phyloP scores from a whole-genome alignment of 495 filamentous ascomycete species.

The Aspergillus mulundensis region DNA sequence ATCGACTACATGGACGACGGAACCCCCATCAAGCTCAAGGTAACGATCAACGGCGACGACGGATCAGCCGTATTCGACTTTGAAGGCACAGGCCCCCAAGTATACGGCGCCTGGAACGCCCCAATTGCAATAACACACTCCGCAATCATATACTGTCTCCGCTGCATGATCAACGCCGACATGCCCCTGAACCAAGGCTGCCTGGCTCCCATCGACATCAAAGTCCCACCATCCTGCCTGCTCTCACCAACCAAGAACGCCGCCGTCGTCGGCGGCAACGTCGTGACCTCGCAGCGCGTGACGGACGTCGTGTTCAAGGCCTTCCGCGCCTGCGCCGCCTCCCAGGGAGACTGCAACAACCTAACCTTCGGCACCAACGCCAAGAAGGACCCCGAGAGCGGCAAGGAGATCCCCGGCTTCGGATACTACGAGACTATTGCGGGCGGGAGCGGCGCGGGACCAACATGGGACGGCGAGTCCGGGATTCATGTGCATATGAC shows the following conservation, averaged over 20 bases:
- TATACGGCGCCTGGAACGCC: constrained; percentile 93
- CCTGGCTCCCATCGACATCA: constrained; percentile 79
- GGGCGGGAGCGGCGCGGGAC: constrained; percentile 84
- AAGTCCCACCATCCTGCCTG: constrained; percentile 77
- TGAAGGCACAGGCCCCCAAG: constrained; percentile 76
- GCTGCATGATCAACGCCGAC: constrained; percentile 87
- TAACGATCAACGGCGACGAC: constrained; percentile 77
- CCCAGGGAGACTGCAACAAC: constrained; percentile 92
- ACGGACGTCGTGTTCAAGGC: constrained; percentile 92
- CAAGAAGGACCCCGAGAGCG: constrained; percentile 63
- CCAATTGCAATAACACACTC: constrained; percentile 91
- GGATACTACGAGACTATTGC: constrained; percentile 99
- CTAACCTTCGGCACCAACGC: constrained; percentile 46
- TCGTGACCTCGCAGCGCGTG: constrained; percentile 85
- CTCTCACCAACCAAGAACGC: constrained; percentile 82
- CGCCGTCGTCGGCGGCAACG: constrained; percentile 94
- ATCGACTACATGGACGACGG: constrained; percentile 97
- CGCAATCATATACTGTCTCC: constrained; percentile 94
- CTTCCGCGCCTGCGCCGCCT: constrained; percentile 85
- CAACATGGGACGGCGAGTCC: constrained; percentile 80
- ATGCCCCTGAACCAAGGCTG: constrained; percentile 98
- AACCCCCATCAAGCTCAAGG: constrained; percentile 76
- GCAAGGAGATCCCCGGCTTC: constrained; percentile 79
- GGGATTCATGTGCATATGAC: constrained; percentile 98
- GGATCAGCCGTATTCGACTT: constrained; percentile 95